A percentile compares a stretch with the other conserved stretches of the same genome.
phyloP scores from a whole-genome alignment of 768 basidiomycete genomes.

The Mrakia hoshinonis region DNA sequence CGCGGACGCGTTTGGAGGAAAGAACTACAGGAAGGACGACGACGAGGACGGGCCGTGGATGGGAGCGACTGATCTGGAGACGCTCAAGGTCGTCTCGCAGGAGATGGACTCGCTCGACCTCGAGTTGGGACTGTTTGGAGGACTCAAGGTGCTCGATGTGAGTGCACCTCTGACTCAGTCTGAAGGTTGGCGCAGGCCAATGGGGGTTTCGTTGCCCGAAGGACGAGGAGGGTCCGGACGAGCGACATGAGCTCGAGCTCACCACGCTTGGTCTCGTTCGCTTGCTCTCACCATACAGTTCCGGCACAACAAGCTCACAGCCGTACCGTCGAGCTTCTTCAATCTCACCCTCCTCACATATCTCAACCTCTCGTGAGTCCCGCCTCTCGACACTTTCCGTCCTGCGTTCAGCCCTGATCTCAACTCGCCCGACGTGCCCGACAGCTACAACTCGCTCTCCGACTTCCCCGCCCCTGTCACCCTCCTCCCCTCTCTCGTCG shows the following conservation, averaged over 20 bases:
- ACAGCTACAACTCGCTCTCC: constrained; percentile 21
- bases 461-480: constrained; percentile 22
- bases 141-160: constrained; percentile 26
- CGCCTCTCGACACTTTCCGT: too few relatives aligned
- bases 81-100: constrained; percentile 23
- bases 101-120: constrained; percentile 20
- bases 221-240: neutral
- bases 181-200: neutral
- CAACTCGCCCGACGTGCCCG: neutral
- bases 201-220: neutral
- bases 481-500: constrained; percentile 12
- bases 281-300: constrained; percentile 11
- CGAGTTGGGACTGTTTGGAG: constrained; percentile 28
- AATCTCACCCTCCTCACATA: constrained; percentile 18
- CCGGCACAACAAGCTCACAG: constrained; percentile 21
- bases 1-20: constrained; percentile 31
- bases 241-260: neutral
- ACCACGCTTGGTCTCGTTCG: neutral
- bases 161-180: neutral
- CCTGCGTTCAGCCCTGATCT: neutral
- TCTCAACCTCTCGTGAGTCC: constrained; percentile 25
- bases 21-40: constrained; percentile 35
- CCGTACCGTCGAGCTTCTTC: constrained; percentile 9
- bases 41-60: constrained; percentile 34
- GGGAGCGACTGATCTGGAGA: constrained; percentile 25